Percentiles rank a stretch among this genome's conserved stretches.
phyloP scores from a whole-genome alignment of 495 filamentous ascomycete species.

The Tuber melanosporum region DNA sequence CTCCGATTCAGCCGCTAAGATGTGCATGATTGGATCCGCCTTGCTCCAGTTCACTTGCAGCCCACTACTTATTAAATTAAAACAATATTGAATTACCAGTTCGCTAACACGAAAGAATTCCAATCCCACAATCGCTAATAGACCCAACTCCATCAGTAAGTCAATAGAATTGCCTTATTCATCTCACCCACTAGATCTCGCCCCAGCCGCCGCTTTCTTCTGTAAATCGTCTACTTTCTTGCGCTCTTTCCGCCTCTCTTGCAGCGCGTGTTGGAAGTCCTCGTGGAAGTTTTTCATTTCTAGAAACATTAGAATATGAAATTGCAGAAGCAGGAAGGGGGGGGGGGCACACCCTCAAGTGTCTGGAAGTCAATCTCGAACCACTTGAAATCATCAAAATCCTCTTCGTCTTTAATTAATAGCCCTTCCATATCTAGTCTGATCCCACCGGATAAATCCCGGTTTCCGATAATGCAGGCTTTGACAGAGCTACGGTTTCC shows the following conservation, averaged over 20 bases:
- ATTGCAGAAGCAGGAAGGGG: not conserved
- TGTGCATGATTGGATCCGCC: not conserved
- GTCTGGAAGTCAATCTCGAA: constrained; percentile 38
- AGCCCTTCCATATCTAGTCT: constrained; percentile 36
- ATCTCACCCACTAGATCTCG: constrained; percentile 4
- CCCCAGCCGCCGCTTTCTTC: constrained; percentile 20
- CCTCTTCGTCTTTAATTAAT: constrained; percentile 21
- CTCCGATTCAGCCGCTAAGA: not conserved
- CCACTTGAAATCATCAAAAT: constrained; percentile 39
- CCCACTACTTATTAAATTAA: not conserved
- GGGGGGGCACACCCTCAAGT: constrained; percentile 8
- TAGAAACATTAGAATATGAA: not conserved
- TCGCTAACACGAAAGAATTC: not conserved
- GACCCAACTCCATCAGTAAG: not conserved
- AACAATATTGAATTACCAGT: not conserved
- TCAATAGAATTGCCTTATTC: not conserved
- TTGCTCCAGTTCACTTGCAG: not conserved
- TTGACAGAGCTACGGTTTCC: constrained; percentile 25
- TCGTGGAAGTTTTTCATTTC: constrained; percentile 28
- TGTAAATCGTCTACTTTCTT: constrained; percentile 23
- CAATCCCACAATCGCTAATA: not conserved
- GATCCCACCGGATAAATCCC: constrained; percentile 30
- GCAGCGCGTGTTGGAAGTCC: constrained; percentile 19
- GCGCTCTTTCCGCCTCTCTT: constrained; percentile 31
- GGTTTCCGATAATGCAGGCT: constrained; percentile 29